A percentile compares a stretch with the other conserved stretches of the same genome.
phyloP scores from a whole-genome alignment of 2,329 filamentous ascomycete genomes.

The Thelonectria rubi region DNA sequence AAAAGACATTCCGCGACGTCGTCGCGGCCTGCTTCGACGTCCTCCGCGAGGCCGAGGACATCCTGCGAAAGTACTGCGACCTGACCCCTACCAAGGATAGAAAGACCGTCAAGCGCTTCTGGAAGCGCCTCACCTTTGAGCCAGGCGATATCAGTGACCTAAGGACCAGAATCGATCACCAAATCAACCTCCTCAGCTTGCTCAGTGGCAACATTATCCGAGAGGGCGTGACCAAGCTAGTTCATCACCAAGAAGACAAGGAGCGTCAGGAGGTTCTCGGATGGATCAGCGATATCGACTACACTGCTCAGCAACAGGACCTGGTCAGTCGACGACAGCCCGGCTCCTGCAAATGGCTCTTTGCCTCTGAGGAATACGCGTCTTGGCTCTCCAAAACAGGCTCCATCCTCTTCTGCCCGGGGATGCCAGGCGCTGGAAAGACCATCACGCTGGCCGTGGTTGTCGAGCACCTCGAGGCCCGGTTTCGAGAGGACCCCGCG shows the following conservation, averaged over 20 bases:
- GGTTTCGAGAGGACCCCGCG: slow-evolving; percentile 14
- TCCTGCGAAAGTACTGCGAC: neutral
- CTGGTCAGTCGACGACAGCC: neutral
- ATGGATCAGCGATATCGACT: neutral
- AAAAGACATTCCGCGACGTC: neutral
- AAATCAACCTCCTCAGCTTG: neutral
- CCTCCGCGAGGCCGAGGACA: neutral
- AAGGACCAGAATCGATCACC: neutral
- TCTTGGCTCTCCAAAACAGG: neutral
- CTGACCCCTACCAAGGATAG: neutral
- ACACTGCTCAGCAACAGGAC: neutral
- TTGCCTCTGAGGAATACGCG: neutral
- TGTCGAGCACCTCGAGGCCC: slow-evolving; percentile 18
- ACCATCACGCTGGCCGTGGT: slow-evolving; percentile 31
- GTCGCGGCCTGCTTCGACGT: neutral
- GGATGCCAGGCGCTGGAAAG: slow-evolving; percentile 50
- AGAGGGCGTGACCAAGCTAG: neutral
- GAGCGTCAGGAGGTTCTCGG: neutral
- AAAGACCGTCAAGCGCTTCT: neutral
- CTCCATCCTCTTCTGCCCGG: slow-evolving; percentile 31
- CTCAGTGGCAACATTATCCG: neutral
- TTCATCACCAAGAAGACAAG: neutral
- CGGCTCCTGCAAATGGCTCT: neutral
- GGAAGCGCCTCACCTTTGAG: neutral
- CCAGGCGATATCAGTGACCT: neutral